Evolutionary conservation across 2,329 filamentous ascomycete genomes (phyloP), one percentile per base, ranked within the genome.

Genomic region (Camptophora hylomeconis): DNA sequence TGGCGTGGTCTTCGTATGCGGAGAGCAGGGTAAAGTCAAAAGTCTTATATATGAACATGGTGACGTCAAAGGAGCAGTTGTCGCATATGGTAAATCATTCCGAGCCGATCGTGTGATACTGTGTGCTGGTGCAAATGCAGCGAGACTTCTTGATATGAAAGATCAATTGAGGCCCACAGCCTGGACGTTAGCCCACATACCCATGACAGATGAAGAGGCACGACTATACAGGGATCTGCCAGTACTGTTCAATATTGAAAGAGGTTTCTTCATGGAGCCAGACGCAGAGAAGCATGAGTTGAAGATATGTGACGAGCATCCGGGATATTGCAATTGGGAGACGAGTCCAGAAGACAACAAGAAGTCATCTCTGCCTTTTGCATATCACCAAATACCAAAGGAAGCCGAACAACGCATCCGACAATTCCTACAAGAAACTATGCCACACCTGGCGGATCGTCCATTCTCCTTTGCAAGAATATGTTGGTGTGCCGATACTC

Each of bases 401-500:
- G 58, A 61, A 24, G 57, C 62, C 0, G 65, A 65, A 36, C 37
- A 48, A 5, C 56, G 62, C 2, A 52, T 63, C n/a, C 53, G 63
- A 3, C 48, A 53, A 5, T 67, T 70, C 30, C 42, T 72, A 11
- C 44, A 44, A 6, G 63, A 67, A 21, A 63, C 59, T 2, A 65
- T 70, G 58, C 65, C 66, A 1, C 61, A 70, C 30, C 55, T 70
- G 4, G 56, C 60, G 0, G 44, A 58, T 3, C 56, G 66, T 2
- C 53, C 56, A 0, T 61, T 70, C 27, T 55, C 48, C 12, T 67
- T 64, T 35, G 62, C 62, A 5, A 52, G 64, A 10, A 61, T 71
- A 17, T 71, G 66, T 47, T 71, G 67, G 67, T 67, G 66, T 40
- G 59, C 65, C 1, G 67, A 72, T 39, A 71, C 66, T 0, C 56